These are phyloP conservation scores for Adiantum capillusveneris DNA, from an alignment of 75 land plant genomes.

Conservation along the genomic window DNA sequence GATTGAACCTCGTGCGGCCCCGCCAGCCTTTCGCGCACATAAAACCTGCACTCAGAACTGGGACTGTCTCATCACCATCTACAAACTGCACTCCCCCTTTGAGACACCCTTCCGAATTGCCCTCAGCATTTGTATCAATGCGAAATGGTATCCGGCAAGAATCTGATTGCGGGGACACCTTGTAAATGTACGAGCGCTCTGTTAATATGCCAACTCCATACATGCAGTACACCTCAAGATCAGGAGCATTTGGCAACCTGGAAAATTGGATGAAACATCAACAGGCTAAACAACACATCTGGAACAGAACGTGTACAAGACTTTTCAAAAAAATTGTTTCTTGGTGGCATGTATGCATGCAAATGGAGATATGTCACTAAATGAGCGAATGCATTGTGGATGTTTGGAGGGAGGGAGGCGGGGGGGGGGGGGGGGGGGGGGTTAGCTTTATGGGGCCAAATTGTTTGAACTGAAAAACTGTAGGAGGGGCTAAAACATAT, in stretches of 20 bases:
- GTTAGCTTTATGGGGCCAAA: no score
- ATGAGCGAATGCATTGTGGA: no score
- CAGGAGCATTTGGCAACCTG: constrained; percentile 86
- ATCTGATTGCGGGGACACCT: constrained; percentile 39
- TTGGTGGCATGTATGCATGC: no score
- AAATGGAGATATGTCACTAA: no score
- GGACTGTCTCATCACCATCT: constrained; percentile 86
- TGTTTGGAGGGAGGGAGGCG: no score
- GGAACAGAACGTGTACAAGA: no score
- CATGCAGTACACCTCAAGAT: constrained; percentile 72
- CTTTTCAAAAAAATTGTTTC: no score
- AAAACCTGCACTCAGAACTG: constrained; percentile 73
- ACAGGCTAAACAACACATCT: no score
- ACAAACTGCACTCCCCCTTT: constrained; percentile 65
- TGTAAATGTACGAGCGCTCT: constrained; percentile 80
- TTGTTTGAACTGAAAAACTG: no score
- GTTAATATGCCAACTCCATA: constrained; percentile 90
- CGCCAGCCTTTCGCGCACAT: constrained; percentile 92
- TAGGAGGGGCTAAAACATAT: no score
- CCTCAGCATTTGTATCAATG: constrained; percentile 61
- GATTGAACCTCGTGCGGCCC: constrained; percentile 78
- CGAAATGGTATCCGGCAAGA: constrained; percentile 66
- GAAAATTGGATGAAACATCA: background rate
- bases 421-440: no score
- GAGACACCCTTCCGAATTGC: constrained; percentile 43